Evolutionary conservation across 768 basidiomycete genomes (phyloP), one percentile per base, ranked within the genome.

Genomic region (Pleurotus giganteus): DNA sequence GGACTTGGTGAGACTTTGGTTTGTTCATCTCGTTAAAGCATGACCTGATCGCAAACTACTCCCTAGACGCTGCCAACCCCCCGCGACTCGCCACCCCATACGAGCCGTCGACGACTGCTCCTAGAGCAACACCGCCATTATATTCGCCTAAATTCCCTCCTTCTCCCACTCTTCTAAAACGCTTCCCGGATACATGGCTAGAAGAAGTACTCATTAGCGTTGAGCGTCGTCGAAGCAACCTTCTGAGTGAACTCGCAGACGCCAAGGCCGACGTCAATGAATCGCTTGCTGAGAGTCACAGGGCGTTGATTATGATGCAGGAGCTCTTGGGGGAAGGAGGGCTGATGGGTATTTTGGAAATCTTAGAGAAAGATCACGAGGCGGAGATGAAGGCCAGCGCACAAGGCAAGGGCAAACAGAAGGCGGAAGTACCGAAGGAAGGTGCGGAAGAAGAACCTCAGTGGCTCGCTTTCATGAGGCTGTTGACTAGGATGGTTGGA

Each of bases 121-220:
- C 49, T 15, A 29, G 49, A 4, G 17, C 49, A 15, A 51, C 49
- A 15, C 49, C 49, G 8, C 49, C 49, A 2, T 34, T 51, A 15
- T 51, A 36, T 21, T 51, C 31, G 4, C 49, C 49, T 21, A 12
- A n/a, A 4, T 51, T 13, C 9, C 49, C 49, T 7, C 49, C 49
- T 12, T 51, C 49, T 17, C 49, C 49, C 11, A 51, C 49, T 12
- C 4, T 51, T 34, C 5, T 51, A 2, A 34, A 23, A 23, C 49
- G 49, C 1, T 24, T 19, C 32, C 49, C 49, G 21, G 19, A 37
- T 19, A 51, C 49, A 36, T 51, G 49, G 49, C 29, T 51, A 23
- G 49, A 51, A 7, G 49, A 51, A 34, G 24, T 51, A 4, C 49
- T 51, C 2, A 34, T 51, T 13, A 29, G 17, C 46, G 31, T 47